phyloP scores from a whole-genome alignment of 164 flowering plant genomes.

The Chimonanthus praecox region DNA sequence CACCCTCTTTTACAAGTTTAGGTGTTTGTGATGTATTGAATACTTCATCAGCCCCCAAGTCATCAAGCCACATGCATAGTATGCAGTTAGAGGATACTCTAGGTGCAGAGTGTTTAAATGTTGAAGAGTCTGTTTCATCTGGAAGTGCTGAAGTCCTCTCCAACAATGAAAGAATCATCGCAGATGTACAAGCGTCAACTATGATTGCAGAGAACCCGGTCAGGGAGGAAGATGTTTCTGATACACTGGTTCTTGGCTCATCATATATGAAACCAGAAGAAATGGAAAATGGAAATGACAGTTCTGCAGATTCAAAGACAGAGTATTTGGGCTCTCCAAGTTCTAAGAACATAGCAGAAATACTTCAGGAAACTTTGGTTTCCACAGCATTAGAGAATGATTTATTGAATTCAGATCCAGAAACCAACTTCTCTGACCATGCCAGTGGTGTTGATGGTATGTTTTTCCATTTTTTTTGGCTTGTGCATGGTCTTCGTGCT shows the following conservation, averaged over 20 bases:
- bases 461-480: constrained; percentile 1
- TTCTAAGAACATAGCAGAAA: constrained; percentile 28
- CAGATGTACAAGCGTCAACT: constrained; percentile 24
- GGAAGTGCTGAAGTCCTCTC: constrained; percentile 31
- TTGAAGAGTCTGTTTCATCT: constrained; percentile 23
- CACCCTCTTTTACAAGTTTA: constrained; percentile 13
- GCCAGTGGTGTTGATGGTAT: constrained; percentile 41
- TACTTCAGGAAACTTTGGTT: constrained; percentile 26
- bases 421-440: constrained; percentile 27
- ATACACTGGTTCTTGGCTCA: constrained; percentile 24
- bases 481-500: neutral
- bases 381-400: constrained; percentile 24
- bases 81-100: constrained; percentile 22
- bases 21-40: constrained; percentile 21
- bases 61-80: constrained; percentile 20
- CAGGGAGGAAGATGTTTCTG: constrained; percentile 23
- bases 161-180: constrained; percentile 14
- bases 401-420: constrained; percentile 19
- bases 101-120: constrained; percentile 21
- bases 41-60: constrained; percentile 30
- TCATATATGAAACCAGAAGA: constrained; percentile 37
- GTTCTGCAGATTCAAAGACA: constrained; percentile 23
- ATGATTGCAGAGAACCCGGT: constrained; percentile 19
- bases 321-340: constrained; percentile 22
- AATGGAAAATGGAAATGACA: constrained; percentile 26